Evolutionary conservation across 768 basidiomycete genomes (phyloP), one percentile per base, ranked within the genome.

Genomic region (Kwoniella dendrophila): DNA sequence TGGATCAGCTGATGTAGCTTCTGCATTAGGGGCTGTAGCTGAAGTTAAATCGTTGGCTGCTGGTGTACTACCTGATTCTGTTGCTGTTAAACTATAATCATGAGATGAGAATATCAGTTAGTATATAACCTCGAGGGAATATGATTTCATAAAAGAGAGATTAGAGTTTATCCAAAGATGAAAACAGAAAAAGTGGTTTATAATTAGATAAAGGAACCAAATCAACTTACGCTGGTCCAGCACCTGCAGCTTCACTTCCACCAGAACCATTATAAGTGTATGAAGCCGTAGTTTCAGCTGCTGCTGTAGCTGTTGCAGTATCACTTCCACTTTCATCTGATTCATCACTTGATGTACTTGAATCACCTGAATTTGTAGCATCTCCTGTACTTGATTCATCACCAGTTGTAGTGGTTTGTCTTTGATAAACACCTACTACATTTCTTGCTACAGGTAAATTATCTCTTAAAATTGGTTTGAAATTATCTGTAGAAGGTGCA

Each of bases 161-260:
- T 26, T 29, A 5, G 18, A 38, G 11, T n/a, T 36, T 36, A 8
- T 36, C n/a, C n/a, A n/a, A n/a, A n/a, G n/a, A n/a, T n/a, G n/a
- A n/a, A n/a, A n/a, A n/a, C n/a, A n/a, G n/a, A n/a, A n/a, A n/a
- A n/a, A n/a, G n/a, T n/a, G n/a, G n/a, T n/a, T n/a, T n/a, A n/a
- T n/a, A n/a, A n/a, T 36, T 36, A 36, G 16, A 36, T 8, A 26
- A 40, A 55, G 4, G 22, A 18, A 29, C 11, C 20, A 48, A 26
- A 11, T 24, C 45, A 16, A 62, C 60, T 56, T 38, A 62, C 60
- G 36, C 47, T 4, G 60, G 60, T 22, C 60, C 60, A 40, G 33
- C 33, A 43, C 56, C 60, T 4, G 20, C 12, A 14, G 54, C 60
- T 20, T 62, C 53, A 16, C 60, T n/a, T n/a, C n/a, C 60, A 24